Base-by-base conservation (phyloP, 352 stramenopile genomes). In the Phytophthora sp. region DNA sequence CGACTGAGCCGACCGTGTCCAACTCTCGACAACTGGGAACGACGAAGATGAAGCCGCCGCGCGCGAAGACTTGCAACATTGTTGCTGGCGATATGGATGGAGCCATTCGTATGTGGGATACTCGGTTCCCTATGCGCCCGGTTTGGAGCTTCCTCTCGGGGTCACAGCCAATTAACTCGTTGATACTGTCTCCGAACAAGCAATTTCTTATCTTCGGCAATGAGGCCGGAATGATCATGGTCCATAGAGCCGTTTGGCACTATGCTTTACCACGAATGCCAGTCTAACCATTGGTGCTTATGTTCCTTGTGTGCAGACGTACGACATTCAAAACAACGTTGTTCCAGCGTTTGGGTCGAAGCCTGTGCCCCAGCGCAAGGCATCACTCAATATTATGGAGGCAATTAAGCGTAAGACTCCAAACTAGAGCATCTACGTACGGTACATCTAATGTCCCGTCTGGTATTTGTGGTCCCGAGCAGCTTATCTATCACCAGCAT, bases 321-420 rank as follows among this genome's bases (percentile, higher is more conserved):
- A 84, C 43, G 84, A 93, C 34, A 79, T 89, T 17, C 54, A 76
- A 21, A 78, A 89, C 46, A 73, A 87, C 12, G 55, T 83, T 49
- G 69, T 91, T 3, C 82, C 82, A 45, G 84, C 82, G 0, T 88
- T 93, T 54, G 82, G 76, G 4, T 89, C 80, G 5, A 86, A 82
- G 41, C 62, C 78, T 15, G 59, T 87, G 12, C 84, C 84, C 10
- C 80, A 84, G 32, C 79, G 77, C 6, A 78, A 76, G 53, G 37
- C 69, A 2, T 43, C 55, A 18, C 54, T 87, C 42, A 77, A 74
- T 26, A 30, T 93, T 10, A 45, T 82, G 13, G 76, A 87, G 5
- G 49, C 69, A 13, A 77, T 93, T 35, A 79, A 76, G 39, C 72
- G 84, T 93, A 64, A 48, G 55, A 34, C 24, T 24, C 17, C 37